Evolutionary conservation across 1,284 basidiomycete genomes (phyloP).

Genomic region (Apiotrichum domesticum): DNA sequence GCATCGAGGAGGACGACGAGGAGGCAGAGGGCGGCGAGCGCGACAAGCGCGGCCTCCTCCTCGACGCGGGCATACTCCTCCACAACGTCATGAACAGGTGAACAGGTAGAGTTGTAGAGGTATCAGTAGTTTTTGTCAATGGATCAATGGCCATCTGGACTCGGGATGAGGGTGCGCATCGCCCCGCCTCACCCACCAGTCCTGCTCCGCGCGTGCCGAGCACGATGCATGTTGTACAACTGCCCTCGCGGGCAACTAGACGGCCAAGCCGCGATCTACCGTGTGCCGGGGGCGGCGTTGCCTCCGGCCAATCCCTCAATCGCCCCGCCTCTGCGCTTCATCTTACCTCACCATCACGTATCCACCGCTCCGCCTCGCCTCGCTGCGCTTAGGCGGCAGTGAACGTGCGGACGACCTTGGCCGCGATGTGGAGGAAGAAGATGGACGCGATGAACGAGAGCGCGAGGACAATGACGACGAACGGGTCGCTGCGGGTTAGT

Average conservation of each 20-base stretch:
- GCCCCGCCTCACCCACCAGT: too few relatives aligned
- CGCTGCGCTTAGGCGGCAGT: slow-evolving; percentile 57
- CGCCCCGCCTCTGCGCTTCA: not conserved
- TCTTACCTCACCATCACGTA: too few relatives aligned
- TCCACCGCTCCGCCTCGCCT: too few relatives aligned
- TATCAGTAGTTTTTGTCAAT: too few relatives aligned
- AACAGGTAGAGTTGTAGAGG: not conserved
- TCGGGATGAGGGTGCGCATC: too few relatives aligned
- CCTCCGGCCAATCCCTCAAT: not conserved
- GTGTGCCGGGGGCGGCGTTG: too few relatives aligned
- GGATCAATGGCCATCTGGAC: too few relatives aligned
- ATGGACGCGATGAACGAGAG: slow-evolving; percentile 97
- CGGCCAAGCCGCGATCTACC: too few relatives aligned
- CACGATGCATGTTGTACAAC: slow-evolving; percentile 11
- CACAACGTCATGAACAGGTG: slow-evolving; percentile 41
- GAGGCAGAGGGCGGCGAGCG: slow-evolving; percentile 21
- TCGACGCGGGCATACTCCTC: slow-evolving; percentile 39
- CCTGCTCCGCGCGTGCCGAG: not conserved
- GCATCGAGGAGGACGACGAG: slow-evolving; percentile 11
- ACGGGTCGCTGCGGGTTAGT: slow-evolving; percentile 68
- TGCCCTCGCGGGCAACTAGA: not conserved
- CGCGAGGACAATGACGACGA: slow-evolving; percentile 93
- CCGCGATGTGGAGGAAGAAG: slow-evolving; percentile 97
- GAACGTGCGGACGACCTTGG: slow-evolving; percentile 86
- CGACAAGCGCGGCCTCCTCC: slow-evolving; percentile 27